Evolutionary conservation across 805 yeast species (phyloP).

Genomic region (Saccharomycopsis synnaedendra): DNA sequence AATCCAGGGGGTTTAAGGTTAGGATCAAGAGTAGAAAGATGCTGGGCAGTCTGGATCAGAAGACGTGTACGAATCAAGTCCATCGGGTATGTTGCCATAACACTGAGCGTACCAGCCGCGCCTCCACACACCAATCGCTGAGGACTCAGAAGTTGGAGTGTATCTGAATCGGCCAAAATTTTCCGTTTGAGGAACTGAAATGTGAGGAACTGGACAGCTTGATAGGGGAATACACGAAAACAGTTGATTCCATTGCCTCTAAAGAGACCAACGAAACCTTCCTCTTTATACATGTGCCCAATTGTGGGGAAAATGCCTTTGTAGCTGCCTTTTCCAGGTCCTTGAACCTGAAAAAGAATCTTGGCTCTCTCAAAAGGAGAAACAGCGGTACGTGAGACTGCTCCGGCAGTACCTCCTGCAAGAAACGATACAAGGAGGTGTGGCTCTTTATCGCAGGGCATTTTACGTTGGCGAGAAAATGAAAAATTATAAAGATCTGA

Average conservation of each 20-base stretch:
- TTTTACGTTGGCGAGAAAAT: too few species aligned
- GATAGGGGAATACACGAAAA: slow-evolving; percentile 81
- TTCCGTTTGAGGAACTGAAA: slow-evolving; percentile 47
- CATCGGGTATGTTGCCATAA: slow-evolving; percentile 79
- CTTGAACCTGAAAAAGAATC: slow-evolving; percentile 84
- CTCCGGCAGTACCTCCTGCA: slow-evolving; percentile 73
- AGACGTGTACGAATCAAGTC: slow-evolving; percentile 86
- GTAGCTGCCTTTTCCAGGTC: slow-evolving; percentile 34
- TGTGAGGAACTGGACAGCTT: slow-evolving; percentile 87
- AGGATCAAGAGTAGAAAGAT: slow-evolving; percentile 21
- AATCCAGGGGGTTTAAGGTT: slow-evolving; percentile 60
- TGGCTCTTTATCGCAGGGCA: slow-evolving; percentile 17
- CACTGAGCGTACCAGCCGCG: slow-evolving; percentile 70
- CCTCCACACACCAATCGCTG: slow-evolving; percentile 71
- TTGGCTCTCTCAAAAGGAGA: slow-evolving; percentile 94
- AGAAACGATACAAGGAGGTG: slow-evolving; percentile 54
- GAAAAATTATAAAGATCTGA: too few species aligned
- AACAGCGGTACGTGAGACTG: slow-evolving; percentile 78
- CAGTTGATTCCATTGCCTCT: slow-evolving; percentile 90
- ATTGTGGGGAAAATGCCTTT: slow-evolving; percentile 72
- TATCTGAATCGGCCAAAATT: slow-evolving; percentile 16
- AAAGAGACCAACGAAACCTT: slow-evolving; percentile 83
- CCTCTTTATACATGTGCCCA: slow-evolving; percentile 70
- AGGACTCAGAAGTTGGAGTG: slow-evolving; percentile 32
- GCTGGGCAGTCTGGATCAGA: slow-evolving; percentile 75